These are phyloP conservation scores for Bromus sterilis DNA, from an alignment of 176 grass and related monocot species.

Conservation along the genomic window DNA sequence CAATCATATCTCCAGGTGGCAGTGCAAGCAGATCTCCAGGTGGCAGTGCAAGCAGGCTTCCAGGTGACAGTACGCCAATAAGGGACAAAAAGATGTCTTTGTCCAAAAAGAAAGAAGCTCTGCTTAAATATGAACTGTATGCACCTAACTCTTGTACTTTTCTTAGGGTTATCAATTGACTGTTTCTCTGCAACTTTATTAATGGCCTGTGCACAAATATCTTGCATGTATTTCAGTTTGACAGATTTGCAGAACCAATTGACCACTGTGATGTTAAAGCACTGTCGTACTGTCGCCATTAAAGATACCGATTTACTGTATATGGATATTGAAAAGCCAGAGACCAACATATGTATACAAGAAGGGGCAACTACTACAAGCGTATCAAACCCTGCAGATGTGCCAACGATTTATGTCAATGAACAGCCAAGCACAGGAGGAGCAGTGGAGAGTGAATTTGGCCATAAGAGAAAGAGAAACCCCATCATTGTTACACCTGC, in stretches of 20 bases:
- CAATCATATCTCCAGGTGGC: conserved; percentile 37
- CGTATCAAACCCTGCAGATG: conserved; percentile 35
- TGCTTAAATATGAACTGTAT: conserved; percentile 95
- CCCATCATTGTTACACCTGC: conserved; percentile 92
- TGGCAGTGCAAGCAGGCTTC: conserved; percentile 35
- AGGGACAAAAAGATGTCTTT: conserved; percentile 60
- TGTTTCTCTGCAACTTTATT: conserved; percentile 21
- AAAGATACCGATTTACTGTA: conserved; percentile 27
- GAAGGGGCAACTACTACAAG: conserved; percentile 24
- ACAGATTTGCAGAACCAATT: conserved; percentile 96
- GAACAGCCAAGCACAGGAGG: conserved; percentile 35
- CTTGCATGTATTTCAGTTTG: conserved; percentile 63
- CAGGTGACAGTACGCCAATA: conserved; percentile 19
- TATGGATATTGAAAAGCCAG: conserved; percentile 42
- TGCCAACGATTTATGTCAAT: conserved; percentile 33
- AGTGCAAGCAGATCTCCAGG: conserved; percentile 38
- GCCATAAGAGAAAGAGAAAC: conserved; percentile 79
- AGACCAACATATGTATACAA: conserved; percentile 21
- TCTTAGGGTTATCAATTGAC: background rate
- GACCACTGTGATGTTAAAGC: conserved; percentile 55
- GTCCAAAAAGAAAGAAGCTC: conserved; percentile 94
- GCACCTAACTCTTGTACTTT: conserved; percentile 6
- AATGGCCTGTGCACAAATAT: conserved; percentile 24
- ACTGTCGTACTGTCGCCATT: conserved; percentile 41
- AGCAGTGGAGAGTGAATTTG: conserved; percentile 41